Conservation (phyloP, 331 rosid species). For the Rhamnella rubrinervis region DNA sequence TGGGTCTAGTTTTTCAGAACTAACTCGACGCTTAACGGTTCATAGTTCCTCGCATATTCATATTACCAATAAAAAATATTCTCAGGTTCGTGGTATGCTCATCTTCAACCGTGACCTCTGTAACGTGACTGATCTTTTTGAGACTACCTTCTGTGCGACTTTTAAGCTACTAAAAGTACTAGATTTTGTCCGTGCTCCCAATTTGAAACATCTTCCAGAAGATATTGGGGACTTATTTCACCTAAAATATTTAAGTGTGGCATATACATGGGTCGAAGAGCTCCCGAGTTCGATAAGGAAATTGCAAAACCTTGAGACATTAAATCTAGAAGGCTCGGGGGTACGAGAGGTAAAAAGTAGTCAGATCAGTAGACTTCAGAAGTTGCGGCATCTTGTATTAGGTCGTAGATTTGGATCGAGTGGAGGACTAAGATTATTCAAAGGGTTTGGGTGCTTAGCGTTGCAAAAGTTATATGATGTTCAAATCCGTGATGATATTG, state of each 20-base stretch:
- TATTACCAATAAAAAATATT: no score
- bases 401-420: no score
- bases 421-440: not conserved
- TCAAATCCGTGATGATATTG: constrained; percentile 9
- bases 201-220: constrained; percentile 18
- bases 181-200: constrained; percentile 6
- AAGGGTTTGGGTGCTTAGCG: constrained; percentile 18
- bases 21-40: constrained; percentile 20
- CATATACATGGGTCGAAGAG: not conserved
- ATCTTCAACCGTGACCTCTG: not conserved
- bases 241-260: constrained; percentile 15
- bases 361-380: constrained; percentile 26
- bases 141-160: not conserved
- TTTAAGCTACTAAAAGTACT: not conserved
- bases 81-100: not conserved
- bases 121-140: not conserved
- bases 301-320: constrained; percentile 23
- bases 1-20: not conserved
- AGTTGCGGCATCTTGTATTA: constrained; percentile 15
- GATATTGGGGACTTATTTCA: not conserved
- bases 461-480: not conserved
- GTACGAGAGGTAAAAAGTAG: not conserved
- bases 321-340: constrained; percentile 6
- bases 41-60: no score
- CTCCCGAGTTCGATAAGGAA: constrained; percentile 24